Base-by-base conservation (phyloP, 192 early-diverging fungal genomes). In the Jimgerdemannia lactiflua region DNA sequence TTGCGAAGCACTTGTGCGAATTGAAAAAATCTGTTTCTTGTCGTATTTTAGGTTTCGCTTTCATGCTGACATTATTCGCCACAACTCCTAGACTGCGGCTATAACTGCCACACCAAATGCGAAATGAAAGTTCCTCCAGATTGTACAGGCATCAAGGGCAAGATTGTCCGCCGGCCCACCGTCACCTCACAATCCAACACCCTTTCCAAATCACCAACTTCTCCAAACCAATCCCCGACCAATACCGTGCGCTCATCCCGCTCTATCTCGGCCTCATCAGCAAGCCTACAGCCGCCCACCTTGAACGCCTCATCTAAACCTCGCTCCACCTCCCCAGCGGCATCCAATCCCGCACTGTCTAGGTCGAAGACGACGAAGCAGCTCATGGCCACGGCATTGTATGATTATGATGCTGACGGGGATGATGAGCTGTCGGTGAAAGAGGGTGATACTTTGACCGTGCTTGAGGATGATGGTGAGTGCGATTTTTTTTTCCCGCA, bases 51-150 rank as follows among this genome's bases (percentile, higher is more conserved):
- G 69, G 43, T 17, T 74, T 73, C 18, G 4, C 14, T 18, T 65
- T 65, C 39, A 70, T 19, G 8, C 49, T 59, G 14, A 59, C 49
- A 6, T 59, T 0, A 14, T 14, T 59, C 49, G 8, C 49, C 49
- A 10, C 49, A 59, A 6, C 14, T 66, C 40, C 67, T 70, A 72
- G 84, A 84, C 18, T 91, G 93, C 77, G 89, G 89, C 3, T 92
- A 91, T 71, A 92, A 91, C 75, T 90, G 90, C 40, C 93, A 95
- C 75, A 81, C 91, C 7, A 93, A 92, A 77, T 95, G 93, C 74
- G 93, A 95, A 75, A 88, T 92, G 83, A 95, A 93, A 75, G 89
- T 92, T 10, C 83, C 91, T 8, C 90, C 90, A 2, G 88, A 81
- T 64, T 94, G 93, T 67, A 84, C 87, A 44, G 83, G 87, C 39